Conservation (phyloP, 495 filamentous ascomycete species). For the Ascodesmis nigricans region DNA sequence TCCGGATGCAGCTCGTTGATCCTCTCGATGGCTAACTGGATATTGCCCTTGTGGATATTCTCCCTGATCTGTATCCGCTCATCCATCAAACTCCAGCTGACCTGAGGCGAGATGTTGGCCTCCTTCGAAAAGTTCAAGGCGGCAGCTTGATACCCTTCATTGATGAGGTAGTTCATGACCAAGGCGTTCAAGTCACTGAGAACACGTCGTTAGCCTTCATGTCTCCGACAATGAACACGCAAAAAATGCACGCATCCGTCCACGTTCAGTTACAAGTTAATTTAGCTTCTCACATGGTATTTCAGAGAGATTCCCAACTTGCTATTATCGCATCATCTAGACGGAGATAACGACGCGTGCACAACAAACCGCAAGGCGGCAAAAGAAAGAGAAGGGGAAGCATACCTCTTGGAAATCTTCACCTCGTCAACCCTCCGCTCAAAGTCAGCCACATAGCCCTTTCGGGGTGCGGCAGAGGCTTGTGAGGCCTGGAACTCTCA, state of each 20-base stretch:
- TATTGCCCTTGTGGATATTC: slow-evolving; percentile 61
- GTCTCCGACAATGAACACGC: slow-evolving; percentile 2
- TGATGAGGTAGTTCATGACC: slow-evolving; percentile 94
- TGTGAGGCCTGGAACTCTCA: slow-evolving; percentile 4
- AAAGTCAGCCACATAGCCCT: slow-evolving; percentile 29
- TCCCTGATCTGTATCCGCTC: slow-evolving; percentile 57
- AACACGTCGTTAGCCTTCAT: slow-evolving; percentile 3
- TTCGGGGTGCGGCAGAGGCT: slow-evolving; percentile 11
- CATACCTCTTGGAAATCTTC: slow-evolving; percentile 78
- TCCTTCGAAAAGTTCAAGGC: slow-evolving; percentile 85
- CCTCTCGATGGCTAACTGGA: slow-evolving; percentile 60
- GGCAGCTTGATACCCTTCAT: slow-evolving; percentile 81
- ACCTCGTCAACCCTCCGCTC: slow-evolving; percentile 65
- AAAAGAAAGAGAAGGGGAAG: slow-evolving; percentile 10
- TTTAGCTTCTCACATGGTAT: slow-evolving; percentile 61
- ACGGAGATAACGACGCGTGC: too few species aligned
- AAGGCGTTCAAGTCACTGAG: slow-evolving; percentile 79
- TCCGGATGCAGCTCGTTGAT: slow-evolving; percentile 80
- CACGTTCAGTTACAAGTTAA: slow-evolving; percentile 49
- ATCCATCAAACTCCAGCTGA: slow-evolving; percentile 48
- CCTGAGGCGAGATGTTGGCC: slow-evolving; percentile 59
- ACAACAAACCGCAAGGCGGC: too few species aligned
- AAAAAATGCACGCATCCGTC: slow-evolving; percentile 5
- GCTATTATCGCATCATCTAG: slow-evolving; percentile 61
- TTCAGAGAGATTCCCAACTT: slow-evolving; percentile 99